Conservation (phyloP, 2,329 filamentous ascomycete species). For the Cryphonectria radicalis region DNA sequence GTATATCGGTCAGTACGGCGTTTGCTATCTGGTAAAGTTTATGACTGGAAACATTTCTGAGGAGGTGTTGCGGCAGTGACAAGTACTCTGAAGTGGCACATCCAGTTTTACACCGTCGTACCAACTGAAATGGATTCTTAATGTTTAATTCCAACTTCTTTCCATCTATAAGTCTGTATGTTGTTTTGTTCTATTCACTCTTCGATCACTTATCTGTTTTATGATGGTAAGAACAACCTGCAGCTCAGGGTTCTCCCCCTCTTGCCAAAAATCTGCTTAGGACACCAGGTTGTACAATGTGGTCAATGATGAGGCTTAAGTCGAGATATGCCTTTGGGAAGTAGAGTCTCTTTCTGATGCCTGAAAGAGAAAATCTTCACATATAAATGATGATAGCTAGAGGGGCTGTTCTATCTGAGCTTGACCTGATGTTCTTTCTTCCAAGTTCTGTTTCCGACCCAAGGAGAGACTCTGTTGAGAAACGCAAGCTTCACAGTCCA, state of each 20-base stretch:
- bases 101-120: background rate
- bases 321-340: background rate
- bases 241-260: background rate
- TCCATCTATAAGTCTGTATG: background rate
- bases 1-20: background rate
- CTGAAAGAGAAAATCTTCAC: too few species aligned
- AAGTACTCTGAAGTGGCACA: background rate
- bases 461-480: background rate
- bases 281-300: background rate
- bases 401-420: background rate
- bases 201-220: background rate
- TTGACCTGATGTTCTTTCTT: background rate
- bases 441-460: too few species aligned
- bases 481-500: background rate
- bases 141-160: background rate
- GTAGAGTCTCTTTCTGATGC: background rate
- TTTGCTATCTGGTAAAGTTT: background rate
- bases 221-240: background rate
- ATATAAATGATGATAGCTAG: background rate
- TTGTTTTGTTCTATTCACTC: too few species aligned
- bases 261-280: background rate
- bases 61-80: background rate
- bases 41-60: background rate
- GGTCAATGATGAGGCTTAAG: background rate
- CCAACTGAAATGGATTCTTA: background rate